Evolutionary conservation across 2,329 filamentous ascomycete genomes (phyloP), one percentile per base, ranked within the genome.

Genomic region (Diaporthe citri): DNA sequence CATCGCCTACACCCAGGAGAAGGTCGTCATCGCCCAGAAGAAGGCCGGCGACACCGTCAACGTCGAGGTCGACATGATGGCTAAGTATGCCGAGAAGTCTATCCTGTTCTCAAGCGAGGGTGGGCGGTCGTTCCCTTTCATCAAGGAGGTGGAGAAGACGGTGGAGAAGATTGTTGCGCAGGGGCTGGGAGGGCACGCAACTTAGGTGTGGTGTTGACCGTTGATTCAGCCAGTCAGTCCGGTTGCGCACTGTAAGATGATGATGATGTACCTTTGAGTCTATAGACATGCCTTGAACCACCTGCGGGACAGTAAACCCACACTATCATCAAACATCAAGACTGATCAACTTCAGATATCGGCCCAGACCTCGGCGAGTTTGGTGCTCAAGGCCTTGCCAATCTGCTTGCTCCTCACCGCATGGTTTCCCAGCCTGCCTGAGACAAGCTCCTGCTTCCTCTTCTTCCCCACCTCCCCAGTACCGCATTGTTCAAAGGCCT

Each of bases 1-100:
- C 76, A 98, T 99, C 83, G 91, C 94, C 12, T 99, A 99, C 84
- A 98, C 97, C 15, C 97, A 98, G 86, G 95, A 96, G 84, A 94
- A 94, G 84, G 93, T 99, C 22, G 93, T 97, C 22, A 92, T 95
- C 77, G 94, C 94, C 3, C 87, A 87, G 71, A 98, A 98, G 90
- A 88, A 90, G 84, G 85, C 89, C 41, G 95, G 96, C 3, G 95
- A 97, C 8, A 90, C 92, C 67, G 94, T 98, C 76, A 98, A 98
- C 81, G 90, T 98, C 48, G 96, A 98, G 87, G 96, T 98, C 72
- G 96, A 98, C 82, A 95, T 97, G 87, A 89, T 93, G 86, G 91
- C 90, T 70, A 96, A 96, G 86, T 96, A 96, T 80, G 94, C 95
- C 2, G 94, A 96, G 87, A 98, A 98, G 90, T 96, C 94, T 77